phyloP scores from a whole-genome alignment of 2,329 filamentous ascomycete genomes.

The Verticillium nonalfalfae region DNA sequence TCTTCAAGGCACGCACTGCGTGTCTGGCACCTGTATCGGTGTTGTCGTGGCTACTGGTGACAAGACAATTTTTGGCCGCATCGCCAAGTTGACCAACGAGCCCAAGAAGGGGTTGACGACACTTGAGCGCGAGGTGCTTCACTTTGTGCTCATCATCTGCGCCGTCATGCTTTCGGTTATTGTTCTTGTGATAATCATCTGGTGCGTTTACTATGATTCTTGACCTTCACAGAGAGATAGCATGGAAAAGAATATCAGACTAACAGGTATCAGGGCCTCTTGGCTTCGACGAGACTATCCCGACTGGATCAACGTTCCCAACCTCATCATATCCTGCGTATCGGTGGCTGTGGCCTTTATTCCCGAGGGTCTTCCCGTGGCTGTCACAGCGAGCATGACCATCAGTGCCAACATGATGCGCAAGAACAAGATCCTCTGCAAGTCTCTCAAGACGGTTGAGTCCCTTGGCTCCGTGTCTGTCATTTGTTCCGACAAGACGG shows the following conservation, averaged over 20 bases:
- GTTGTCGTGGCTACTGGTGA: constrained; percentile 69
- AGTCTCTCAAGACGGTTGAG: constrained; percentile 61
- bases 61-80: constrained; percentile 67
- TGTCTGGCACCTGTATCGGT: constrained; percentile 59
- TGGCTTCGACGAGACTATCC: constrained; percentile 65
- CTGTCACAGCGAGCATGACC: constrained; percentile 35
- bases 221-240: no score
- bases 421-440: constrained; percentile 57
- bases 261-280: constrained; percentile 44
- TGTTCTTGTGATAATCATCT: constrained; percentile 52
- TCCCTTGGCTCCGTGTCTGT: constrained; percentile 65
- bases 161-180: constrained; percentile 53
- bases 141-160: constrained; percentile 68
- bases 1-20: constrained; percentile 73
- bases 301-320: constrained; percentile 65
- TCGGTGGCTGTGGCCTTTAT: constrained; percentile 57
- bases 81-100: constrained; percentile 65
- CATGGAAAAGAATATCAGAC: constrained; percentile 30
- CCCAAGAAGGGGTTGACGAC: constrained; percentile 63
- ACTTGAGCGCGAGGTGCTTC: constrained; percentile 65
- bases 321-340: constrained; percentile 51
- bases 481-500: constrained; percentile 70
- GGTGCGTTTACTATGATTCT: constrained; percentile 11
- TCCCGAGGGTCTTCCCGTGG: constrained; percentile 58
- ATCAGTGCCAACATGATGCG: constrained; percentile 68